Evolutionary conservation across 495 filamentous ascomycete genomes (phyloP), one percentile per base, ranked within the genome.

Genomic region (Echria macrotheca): DNA sequence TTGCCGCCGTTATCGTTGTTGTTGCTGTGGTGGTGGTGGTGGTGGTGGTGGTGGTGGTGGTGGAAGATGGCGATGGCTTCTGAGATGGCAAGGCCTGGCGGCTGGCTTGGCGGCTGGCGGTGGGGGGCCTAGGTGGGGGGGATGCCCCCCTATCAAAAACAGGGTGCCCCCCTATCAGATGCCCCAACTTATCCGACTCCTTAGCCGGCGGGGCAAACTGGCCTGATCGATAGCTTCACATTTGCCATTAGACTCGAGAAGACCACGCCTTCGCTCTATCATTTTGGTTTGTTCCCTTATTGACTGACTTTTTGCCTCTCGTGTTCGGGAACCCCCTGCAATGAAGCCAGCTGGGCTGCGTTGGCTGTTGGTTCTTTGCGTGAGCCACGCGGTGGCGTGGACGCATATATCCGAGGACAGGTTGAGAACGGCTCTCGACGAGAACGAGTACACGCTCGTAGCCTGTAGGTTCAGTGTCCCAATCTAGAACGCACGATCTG

Each of bases 351-450:
- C 21, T 14, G 15, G 18, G 11, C 18, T 12, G 17, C 5, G 22
- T 12, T 41, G 7, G 17, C n/a, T 39, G 31, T 42, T 29, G 4
- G 50, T 48, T 7, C 56, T 46, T 15, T 45, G 42, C 22, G 54
- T 11, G 28, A 56, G 50, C 2, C 51, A 32, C 44, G 55, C 9
- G 4, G 9, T 24, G 14, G 21, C 12, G 8, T 43, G 19, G 28
- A 11, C 47, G 36, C 44, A 36, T n/a, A 26, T 24, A 12, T 24
- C 18, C 18, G 38, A 41, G 18, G 22, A 41, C n/a, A 9, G 17
- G 28, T 33, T 53, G 28, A 29, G 43, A 19, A 5, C 28, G 11
- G 26, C 26, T 10, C 29, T 29, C 5, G 11, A 10, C 10, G 18
- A 22, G 2, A 29, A 41, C 12, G 42, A 39, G 7, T 14, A 12